A percentile compares a stretch with the other conserved stretches of the same genome.
Evolutionary conservation across 495 filamentous ascomycete genomes (phyloP).

Genomic region (Astrocystis sublimbata): DNA sequence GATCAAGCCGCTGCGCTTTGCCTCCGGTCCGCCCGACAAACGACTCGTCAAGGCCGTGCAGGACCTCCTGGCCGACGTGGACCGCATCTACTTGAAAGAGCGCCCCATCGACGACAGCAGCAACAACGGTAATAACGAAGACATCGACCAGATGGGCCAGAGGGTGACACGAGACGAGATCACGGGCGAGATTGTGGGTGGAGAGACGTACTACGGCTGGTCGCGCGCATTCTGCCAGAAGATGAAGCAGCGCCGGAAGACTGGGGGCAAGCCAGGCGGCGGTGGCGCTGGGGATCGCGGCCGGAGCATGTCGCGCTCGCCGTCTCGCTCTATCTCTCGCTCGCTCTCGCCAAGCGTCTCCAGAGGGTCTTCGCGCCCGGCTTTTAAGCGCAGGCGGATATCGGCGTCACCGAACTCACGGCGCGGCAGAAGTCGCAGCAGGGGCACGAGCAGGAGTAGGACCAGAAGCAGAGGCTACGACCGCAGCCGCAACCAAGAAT

Average conservation of each 20-base stretch:
- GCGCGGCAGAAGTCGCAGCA: slow-evolving; percentile 23
- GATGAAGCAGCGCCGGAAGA: slow-evolving; percentile 66
- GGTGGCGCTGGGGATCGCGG: slow-evolving; percentile 20
- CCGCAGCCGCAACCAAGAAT: slow-evolving; percentile 42
- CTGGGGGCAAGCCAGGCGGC: slow-evolving; percentile 20
- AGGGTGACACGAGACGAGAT: slow-evolving; percentile 59
- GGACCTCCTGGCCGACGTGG: slow-evolving; percentile 65
- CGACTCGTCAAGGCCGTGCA: slow-evolving; percentile 66
- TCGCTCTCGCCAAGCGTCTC: slow-evolving; percentile 36
- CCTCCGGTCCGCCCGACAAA: slow-evolving; percentile 70
- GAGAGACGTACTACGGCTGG: slow-evolving; percentile 87
- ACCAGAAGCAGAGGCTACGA: slow-evolving; percentile 38
- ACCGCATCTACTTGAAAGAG: slow-evolving; percentile 59
- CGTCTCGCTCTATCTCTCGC: slow-evolving; percentile 36
- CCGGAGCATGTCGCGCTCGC: slow-evolving; percentile 33
- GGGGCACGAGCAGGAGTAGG: slow-evolving; percentile 24
- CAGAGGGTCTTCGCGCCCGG: slow-evolving; percentile 27
- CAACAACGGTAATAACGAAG: slow-evolving; percentile 37
- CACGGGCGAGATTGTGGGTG: slow-evolving; percentile 58
- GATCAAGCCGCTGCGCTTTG: slow-evolving; percentile 73
- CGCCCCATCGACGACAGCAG: slow-evolving; percentile 33
- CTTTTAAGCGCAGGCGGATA: slow-evolving; percentile 36
- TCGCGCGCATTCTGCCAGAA: slow-evolving; percentile 75
- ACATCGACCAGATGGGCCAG: slow-evolving; percentile 76
- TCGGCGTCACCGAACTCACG: slow-evolving; percentile 26